Evolutionary conservation across 768 basidiomycete species (phyloP), one percentile per base, ranked within the genome.

Genomic region (Calocera viscosa): DNA sequence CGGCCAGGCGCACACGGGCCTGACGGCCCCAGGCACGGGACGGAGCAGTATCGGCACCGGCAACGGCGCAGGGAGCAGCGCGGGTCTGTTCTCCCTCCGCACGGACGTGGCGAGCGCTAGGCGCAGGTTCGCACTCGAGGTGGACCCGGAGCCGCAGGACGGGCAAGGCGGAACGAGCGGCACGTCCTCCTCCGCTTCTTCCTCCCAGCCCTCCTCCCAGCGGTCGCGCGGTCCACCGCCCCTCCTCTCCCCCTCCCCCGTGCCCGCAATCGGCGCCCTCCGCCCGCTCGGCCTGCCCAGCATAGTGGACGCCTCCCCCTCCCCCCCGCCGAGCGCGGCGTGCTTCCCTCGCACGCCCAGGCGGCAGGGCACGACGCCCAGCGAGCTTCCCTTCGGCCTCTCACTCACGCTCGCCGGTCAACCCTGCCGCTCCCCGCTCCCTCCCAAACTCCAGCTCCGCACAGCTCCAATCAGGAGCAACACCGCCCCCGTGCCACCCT

Each of bases 381-480:
- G 35, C n/a, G n/a, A n/a, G 35, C 35, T 33, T 26, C 10, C 64
- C 17, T 26, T n/a, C n/a, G n/a, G n/a, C n/a, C n/a, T n/a, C n/a
- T n/a, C n/a, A n/a, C n/a, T n/a, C n/a, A n/a, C n/a, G n/a, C n/a
- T n/a, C n/a, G n/a, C n/a, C n/a, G 43, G 43, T 40, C 63, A 35
- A 38, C 69, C 28, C 63, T 66, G 24, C 24, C 26, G 53, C 53
- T 16, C 14, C 72, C 69, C 76, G 34, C 75, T 79, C 65, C 77
- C 82, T 2, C 83, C 86, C 63, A 85, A 82, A 72, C 81, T 89
- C 16, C 84, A 82, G 28, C 80, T 86, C 28, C 85, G 83, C 68
- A 84, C 83, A 33, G 47, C 67, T 33, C 67, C 65, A 24, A 66
- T 64, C 53, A 65, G 65, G 35, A 64, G 70, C 64, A 35, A 49